Conservation (phyloP, 768 basidiomycete species). For the Rhizopogon vinicolor region DNA sequence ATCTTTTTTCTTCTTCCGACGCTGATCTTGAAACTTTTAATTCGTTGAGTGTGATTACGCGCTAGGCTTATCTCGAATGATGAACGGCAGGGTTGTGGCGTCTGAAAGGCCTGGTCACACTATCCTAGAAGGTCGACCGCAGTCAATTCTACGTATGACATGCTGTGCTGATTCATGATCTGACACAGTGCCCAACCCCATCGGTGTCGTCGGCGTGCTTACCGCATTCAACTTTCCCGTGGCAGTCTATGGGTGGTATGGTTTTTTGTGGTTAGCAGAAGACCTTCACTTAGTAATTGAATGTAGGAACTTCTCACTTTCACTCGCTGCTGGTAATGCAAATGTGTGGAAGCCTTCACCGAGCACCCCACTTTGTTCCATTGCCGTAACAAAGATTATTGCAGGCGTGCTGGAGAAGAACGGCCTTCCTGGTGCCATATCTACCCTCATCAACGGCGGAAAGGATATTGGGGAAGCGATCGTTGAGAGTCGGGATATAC, state of each 20-base stretch:
- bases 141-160: conserved; percentile 1
- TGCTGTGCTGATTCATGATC: conserved; percentile 10
- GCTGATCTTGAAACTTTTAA: conserved; percentile 6
- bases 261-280: not conserved
- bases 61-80: conserved; percentile 90
- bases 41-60: conserved; percentile 80
- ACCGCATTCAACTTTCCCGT: conserved; percentile 97
- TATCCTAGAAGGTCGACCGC: conserved; percentile 72
- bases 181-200: conserved; percentile 79
- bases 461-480: conserved; percentile 77
- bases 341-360: conserved; percentile 96
- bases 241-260: conserved; percentile 87
- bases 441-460: conserved; percentile 79
- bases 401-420: conserved; percentile 77
- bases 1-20: not conserved
- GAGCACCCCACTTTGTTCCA: conserved; percentile 83
- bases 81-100: conserved; percentile 84
- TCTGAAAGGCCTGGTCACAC: conserved; percentile 90
- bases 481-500: conserved; percentile 68
- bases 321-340: conserved; percentile 86
- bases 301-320: conserved; percentile 82
- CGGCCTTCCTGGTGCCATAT: conserved; percentile 78
- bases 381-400: conserved; percentile 86
- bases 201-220: conserved; percentile 70
- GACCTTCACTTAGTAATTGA: not conserved